Evolutionary conservation across 1,284 basidiomycete genomes (phyloP), one percentile per base, ranked within the genome.

Genomic region (Xerocomus subilludens): DNA sequence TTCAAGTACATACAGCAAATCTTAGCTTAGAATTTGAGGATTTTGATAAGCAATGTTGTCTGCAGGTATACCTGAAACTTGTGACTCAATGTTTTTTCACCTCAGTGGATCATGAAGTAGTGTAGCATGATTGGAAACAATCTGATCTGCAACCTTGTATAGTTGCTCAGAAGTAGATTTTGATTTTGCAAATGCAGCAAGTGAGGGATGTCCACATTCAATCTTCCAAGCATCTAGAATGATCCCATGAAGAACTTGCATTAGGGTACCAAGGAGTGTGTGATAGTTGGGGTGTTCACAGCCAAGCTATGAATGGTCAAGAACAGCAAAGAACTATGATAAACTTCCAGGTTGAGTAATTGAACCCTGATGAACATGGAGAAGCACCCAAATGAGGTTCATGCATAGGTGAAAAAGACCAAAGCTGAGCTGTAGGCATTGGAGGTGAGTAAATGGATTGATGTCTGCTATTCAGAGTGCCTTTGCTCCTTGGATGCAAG

Each of bases 1-100:
- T 47, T 83, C 82, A 2, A 42, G 20, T 10, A 83, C 70, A 74
- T 80, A 80, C 7, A 83, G 76, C 1, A 84, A 74, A 69, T 84
- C 80, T n/a, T n/a, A n/a, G n/a, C n/a, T n/a, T n/a, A n/a, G n/a
- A n/a, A n/a, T n/a, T n/a, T n/a, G n/a, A n/a, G n/a, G n/a, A n/a
- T n/a, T n/a, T n/a, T n/a, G n/a, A n/a, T n/a, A n/a, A n/a, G n/a
- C n/a, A n/a, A n/a, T n/a, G n/a, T n/a, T n/a, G n/a, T n/a, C n/a
- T n/a, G n/a, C n/a, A n/a, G n/a, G n/a, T n/a, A n/a, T n/a, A n/a
- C n/a, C n/a, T n/a, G n/a, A n/a, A n/a, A n/a, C n/a, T n/a, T n/a
- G n/a, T n/a, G n/a, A n/a, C n/a, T n/a, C 38, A 42, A 42, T 42
- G 38, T 42, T 42, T 16, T 42, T 42, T 16, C 16, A 42, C 16